Evolutionary conservation across 2,329 filamentous ascomycete species (phyloP).

Genomic region (Aspergillus persii): DNA sequence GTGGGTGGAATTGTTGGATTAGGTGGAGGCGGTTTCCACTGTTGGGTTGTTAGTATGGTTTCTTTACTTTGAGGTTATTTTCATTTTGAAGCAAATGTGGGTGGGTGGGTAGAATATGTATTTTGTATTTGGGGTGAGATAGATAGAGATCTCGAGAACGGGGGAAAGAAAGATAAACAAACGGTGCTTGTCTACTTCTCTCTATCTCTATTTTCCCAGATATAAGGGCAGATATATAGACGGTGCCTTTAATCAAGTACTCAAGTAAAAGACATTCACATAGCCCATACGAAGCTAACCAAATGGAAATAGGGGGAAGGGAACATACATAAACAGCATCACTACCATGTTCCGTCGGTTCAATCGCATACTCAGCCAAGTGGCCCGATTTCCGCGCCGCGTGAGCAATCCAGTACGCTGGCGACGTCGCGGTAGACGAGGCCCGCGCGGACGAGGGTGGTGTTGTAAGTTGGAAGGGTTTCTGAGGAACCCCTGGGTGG

Average conservation of each 20-base stretch:
- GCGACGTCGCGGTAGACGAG: conserved; percentile 59
- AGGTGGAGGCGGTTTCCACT: conserved; percentile 60
- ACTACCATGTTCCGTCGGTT: conserved; percentile 58
- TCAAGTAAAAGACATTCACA: too few relatives aligned
- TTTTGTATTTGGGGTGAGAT: neutral
- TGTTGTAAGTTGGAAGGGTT: conserved; percentile 48
- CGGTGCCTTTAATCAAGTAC: too few relatives aligned
- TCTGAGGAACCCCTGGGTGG: conserved; percentile 50
- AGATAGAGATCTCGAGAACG: neutral
- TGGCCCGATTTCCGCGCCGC: conserved; percentile 48
- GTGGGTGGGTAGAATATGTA: neutral
- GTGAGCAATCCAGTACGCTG: conserved; percentile 56
- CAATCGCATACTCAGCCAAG: conserved; percentile 59
- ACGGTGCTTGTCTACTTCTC: too few relatives aligned
- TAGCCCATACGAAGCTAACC: too few relatives aligned
- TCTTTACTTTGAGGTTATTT: too few relatives aligned
- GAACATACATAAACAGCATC: conserved; percentile 55
- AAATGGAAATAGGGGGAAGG: neutral
- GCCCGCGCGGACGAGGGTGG: conserved; percentile 53
- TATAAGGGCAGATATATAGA: too few relatives aligned
- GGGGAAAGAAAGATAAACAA: neutral
- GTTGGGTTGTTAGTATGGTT: neutral
- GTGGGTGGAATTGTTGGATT: conserved; percentile 51
- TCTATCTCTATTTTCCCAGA: too few relatives aligned
- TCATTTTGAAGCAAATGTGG: too few relatives aligned